A percentile compares a stretch with the other conserved stretches of the same genome.
These are phyloP conservation scores for Tetrahymena elliotti DNA, from an alignment of 73 alveolate genomes.

Conservation along the genomic window DNA sequence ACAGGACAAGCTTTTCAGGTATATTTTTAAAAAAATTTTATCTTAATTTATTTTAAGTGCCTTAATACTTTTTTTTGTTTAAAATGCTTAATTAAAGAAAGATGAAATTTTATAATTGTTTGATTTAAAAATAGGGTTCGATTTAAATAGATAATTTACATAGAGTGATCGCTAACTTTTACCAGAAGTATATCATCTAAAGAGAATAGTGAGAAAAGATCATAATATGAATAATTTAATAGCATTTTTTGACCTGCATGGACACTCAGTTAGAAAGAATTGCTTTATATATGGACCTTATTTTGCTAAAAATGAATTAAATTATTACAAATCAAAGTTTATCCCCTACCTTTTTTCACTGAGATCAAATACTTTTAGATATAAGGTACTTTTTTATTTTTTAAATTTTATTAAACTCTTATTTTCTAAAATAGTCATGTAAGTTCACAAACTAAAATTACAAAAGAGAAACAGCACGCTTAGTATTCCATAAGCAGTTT, in stretches of 20 bases:
- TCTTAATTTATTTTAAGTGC: no score
- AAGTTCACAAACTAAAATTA: neutral
- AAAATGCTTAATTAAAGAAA: neutral
- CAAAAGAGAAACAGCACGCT: neutral
- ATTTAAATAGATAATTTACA: slow-evolving; percentile 19
- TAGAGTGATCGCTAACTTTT: slow-evolving; percentile 12
- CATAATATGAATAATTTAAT: slow-evolving; percentile 24
- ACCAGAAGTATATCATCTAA: slow-evolving; percentile 35
- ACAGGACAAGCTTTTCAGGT: slow-evolving; percentile 34
- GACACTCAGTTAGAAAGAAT: slow-evolving; percentile 57
- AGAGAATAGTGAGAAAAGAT: slow-evolving; percentile 6
- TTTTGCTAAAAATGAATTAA: neutral
- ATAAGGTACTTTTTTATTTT: neutral
- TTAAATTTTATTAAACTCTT: neutral
- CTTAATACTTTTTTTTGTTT: neutral
- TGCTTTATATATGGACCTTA: slow-evolving; percentile 67
- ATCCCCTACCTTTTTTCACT: neutral
- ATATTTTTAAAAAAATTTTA: neutral
- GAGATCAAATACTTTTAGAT: neutral
- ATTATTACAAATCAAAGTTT: neutral
- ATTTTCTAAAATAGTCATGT: neutral
- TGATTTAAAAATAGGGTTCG: neutral
- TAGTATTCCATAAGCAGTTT: neutral
- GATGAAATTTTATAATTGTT: neutral
- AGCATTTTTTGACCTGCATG: slow-evolving; percentile 65